Evolutionary conservation across 331 rosid genomes (phyloP).

Genomic region (Malus hybrid): DNA sequence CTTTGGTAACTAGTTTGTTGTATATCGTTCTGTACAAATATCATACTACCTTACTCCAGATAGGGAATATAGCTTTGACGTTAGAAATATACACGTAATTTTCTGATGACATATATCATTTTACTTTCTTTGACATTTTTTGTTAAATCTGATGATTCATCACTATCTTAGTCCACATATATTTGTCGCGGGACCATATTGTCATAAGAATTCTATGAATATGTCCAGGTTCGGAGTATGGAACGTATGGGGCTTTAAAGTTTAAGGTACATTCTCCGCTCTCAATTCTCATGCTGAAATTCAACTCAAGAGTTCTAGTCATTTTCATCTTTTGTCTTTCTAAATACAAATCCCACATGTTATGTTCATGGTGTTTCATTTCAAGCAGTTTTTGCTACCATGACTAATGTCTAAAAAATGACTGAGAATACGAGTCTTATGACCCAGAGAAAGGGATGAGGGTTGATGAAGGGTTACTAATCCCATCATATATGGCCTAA

Average conservation of each 20-base stretch:
- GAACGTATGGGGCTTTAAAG: constrained; percentile 61
- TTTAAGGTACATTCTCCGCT: constrained; percentile 39
- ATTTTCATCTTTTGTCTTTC: background rate
- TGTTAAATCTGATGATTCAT: background rate
- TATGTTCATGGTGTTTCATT: background rate
- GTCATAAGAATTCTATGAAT: background rate
- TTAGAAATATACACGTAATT: no score
- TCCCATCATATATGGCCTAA: no score
- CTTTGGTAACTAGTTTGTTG: no score
- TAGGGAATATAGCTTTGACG: no score
- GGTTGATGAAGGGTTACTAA: no score
- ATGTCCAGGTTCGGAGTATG: constrained; percentile 56
- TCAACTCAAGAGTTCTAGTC: background rate
- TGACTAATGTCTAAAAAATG: background rate
- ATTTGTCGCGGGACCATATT: background rate
- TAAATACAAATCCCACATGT: background rate
- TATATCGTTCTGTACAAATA: no score
- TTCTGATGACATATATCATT: background rate
- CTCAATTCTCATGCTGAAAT: constrained; percentile 4
- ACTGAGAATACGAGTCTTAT: no score
- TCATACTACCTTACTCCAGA: no score
- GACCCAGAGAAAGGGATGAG: no score
- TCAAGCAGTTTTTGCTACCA: background rate
- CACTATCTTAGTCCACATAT: background rate
- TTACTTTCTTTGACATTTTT: background rate